These are phyloP conservation scores for Candida tammaniensis DNA, from an alignment of 805 yeast genomes.

Conservation along the genomic window DNA sequence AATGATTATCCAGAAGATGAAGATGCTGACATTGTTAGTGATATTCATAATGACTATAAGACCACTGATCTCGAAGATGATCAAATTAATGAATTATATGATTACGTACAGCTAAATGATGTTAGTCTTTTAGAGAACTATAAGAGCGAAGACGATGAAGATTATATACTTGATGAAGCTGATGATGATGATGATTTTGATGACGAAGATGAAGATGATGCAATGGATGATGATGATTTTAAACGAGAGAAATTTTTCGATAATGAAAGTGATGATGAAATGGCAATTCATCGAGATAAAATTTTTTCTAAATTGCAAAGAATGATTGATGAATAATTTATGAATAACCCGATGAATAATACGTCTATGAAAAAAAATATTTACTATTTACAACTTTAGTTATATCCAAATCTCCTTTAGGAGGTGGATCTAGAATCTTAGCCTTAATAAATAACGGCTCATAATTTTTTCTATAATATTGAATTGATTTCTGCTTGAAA, in stretches of 20 bases:
- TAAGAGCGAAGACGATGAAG: slow-evolving; percentile 13
- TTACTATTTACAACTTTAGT: slow-evolving; percentile 28
- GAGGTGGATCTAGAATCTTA: slow-evolving; percentile 24
- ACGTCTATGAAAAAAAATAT: slow-evolving; percentile 33
- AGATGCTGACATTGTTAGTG: slow-evolving; percentile 43
- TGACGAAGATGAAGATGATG: slow-evolving; percentile 62
- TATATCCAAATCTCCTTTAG: slow-evolving; percentile 32
- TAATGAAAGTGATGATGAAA: slow-evolving; percentile 53
- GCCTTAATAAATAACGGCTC: slow-evolving; percentile 33
- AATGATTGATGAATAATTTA: slow-evolving; percentile 45
- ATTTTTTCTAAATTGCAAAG: slow-evolving; percentile 57
- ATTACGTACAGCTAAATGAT: slow-evolving; percentile 9
- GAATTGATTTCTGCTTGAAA: background rate
- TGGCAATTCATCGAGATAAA: slow-evolving; percentile 62
- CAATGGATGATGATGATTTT: slow-evolving; percentile 18
- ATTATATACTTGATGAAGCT: slow-evolving; percentile 6
- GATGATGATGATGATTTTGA: slow-evolving; percentile 29
- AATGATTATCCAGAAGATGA: slow-evolving; percentile 97
- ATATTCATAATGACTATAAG: slow-evolving; percentile 17
- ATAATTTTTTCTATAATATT: slow-evolving; percentile 7
- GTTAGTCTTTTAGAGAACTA: slow-evolving; percentile 8
- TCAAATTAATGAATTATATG: slow-evolving; percentile 19
- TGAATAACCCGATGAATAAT: background rate
- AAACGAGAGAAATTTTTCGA: slow-evolving; percentile 55
- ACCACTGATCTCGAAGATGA: slow-evolving; percentile 21